Evolutionary conservation across 768 basidiomycete genomes (phyloP).

Genomic region (Saitozyma sp.): DNA sequence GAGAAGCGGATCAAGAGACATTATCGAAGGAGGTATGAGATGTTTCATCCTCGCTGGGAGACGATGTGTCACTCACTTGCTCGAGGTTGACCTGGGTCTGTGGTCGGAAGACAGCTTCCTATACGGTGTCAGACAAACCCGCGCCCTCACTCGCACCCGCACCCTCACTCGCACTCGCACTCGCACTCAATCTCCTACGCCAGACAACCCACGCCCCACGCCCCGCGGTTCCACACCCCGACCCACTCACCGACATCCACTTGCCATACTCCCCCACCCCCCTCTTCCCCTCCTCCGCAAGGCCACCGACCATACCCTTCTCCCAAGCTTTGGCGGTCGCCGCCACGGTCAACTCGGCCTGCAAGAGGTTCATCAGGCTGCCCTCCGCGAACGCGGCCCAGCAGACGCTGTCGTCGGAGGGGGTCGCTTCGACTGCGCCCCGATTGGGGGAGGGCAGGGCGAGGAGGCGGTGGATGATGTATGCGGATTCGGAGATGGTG

Average conservation of each 20-base stretch:
- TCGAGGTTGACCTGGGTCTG: no score
- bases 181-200: no score
- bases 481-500: slow-evolving; percentile 34
- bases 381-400: slow-evolving; percentile 47
- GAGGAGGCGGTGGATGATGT: slow-evolving; percentile 36
- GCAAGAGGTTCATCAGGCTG: slow-evolving; percentile 39
- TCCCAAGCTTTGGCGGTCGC: not conserved
- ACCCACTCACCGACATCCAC: slow-evolving; percentile 16
- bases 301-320: slow-evolving; percentile 1
- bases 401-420: slow-evolving; percentile 29
- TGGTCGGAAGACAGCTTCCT: no score
- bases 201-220: not conserved
- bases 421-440: slow-evolving; percentile 14
- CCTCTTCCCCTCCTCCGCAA: slow-evolving; percentile 10
- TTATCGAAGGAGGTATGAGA: no score
- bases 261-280: slow-evolving; percentile 9
- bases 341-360: slow-evolving; percentile 20
- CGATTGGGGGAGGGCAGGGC: not conserved
- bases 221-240: not conserved
- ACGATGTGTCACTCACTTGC: no score
- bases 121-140: not conserved
- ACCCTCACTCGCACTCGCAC: no score
- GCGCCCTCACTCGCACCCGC: not conserved
- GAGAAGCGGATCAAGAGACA: no score
- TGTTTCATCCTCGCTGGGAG: no score